These are phyloP conservation scores for Lentinula raphanica DNA, from an alignment of 768 basidiomycete genomes.

Conservation along the genomic window DNA sequence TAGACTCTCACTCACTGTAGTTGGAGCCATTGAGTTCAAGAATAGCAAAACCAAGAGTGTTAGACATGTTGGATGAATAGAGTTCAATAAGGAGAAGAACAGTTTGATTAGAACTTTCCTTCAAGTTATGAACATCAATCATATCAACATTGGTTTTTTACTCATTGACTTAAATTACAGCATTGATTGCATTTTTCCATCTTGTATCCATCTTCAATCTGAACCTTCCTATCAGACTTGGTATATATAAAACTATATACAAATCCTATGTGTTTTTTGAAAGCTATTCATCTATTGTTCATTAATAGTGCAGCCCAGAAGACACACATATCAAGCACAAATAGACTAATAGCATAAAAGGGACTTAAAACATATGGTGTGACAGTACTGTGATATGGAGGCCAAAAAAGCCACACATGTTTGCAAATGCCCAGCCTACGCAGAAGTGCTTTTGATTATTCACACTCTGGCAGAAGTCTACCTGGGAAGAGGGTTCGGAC, in stretches of 20 bases:
- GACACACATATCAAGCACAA: not conserved
- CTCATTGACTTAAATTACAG: not conserved
- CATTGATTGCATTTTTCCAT: not conserved
- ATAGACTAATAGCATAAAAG: not conserved
- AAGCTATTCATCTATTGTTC: not conserved
- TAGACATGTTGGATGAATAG: not conserved
- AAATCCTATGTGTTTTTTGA: not conserved
- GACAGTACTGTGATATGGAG: not conserved
- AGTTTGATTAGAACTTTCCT: not conserved
- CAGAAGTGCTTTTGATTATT: not conserved
- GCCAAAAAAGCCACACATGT: not conserved
- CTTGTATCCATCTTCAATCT: not conserved
- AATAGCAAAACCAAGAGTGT: not conserved
- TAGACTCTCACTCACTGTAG: not conserved
- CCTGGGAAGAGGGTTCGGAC: not conserved
- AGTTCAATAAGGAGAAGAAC: not conserved
- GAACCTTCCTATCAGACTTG: not conserved
- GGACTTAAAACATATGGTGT: not conserved
- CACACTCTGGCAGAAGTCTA: not conserved
- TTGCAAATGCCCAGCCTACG: not conserved
- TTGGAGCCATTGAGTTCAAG: not conserved
- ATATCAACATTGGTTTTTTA: not conserved
- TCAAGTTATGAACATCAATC: not conserved
- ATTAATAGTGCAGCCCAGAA: not conserved
- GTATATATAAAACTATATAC: not conserved